Conservation (phyloP, 306 rosid species). For the Inga laurina region DNA sequence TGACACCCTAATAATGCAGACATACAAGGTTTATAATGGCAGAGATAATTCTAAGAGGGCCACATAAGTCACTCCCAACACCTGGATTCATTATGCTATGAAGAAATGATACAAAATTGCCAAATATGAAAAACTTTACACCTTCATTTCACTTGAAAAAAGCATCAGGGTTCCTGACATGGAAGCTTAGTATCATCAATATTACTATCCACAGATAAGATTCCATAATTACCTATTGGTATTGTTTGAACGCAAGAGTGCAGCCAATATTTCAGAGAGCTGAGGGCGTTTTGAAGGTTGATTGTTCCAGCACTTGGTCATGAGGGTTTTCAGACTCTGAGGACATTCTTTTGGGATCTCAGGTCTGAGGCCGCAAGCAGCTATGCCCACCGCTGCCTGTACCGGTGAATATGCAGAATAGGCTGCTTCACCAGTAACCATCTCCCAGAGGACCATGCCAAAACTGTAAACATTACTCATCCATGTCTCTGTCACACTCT, state of each 20-base stretch:
- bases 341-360: constrained; percentile 95
- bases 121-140: constrained; percentile 34
- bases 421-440: constrained; percentile 93
- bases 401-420: constrained; percentile 87
- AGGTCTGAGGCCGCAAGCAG: constrained; percentile 99
- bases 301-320: constrained; percentile 95
- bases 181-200: constrained; percentile 19
- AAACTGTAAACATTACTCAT: constrained; percentile 94
- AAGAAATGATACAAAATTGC: constrained; percentile 25
- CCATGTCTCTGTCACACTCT: constrained; percentile 85
- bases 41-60: constrained; percentile 10
- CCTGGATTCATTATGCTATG: constrained; percentile 10
- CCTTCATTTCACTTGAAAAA: constrained; percentile 40
- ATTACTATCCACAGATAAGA: constrained; percentile 31
- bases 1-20: constrained; percentile 28
- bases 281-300: constrained; percentile 90
- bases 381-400: constrained; percentile 95
- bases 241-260: constrained; percentile 57
- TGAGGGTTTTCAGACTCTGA: constrained; percentile 66
- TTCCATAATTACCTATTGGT: constrained; percentile 51
- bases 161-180: constrained; percentile 18
- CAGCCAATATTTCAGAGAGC: constrained; percentile 69
- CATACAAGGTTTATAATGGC: constrained; percentile 30
- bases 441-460: constrained; percentile 97
- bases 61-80: neutral